These are phyloP conservation scores for Didymellaceae sp. DNA, from an alignment of 2,329 filamentous ascomycete genomes.

Conservation along the genomic window DNA sequence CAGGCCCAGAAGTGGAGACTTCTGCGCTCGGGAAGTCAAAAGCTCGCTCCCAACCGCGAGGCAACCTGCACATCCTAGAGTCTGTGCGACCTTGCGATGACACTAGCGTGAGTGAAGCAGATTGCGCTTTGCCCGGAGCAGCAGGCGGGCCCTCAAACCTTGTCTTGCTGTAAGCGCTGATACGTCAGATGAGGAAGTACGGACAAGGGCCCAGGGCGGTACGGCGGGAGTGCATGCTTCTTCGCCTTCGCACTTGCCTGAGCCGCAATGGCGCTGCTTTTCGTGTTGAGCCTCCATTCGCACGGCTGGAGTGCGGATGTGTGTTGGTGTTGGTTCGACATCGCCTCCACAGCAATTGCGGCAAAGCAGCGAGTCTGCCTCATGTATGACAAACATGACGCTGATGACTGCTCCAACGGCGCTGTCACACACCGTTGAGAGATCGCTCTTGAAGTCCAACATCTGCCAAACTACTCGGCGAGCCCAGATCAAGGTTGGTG, in stretches of 20 bases:
- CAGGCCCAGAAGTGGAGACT: slow-evolving; percentile 37
- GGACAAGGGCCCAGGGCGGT: slow-evolving; percentile 28
- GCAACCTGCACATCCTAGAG: slow-evolving; percentile 12
- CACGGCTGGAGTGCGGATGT: slow-evolving; percentile 18
- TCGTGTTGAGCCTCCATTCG: slow-evolving; percentile 44
- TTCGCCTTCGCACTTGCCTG: slow-evolving; percentile 26
- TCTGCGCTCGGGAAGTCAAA: slow-evolving; percentile 22
- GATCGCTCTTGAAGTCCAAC: slow-evolving; percentile 5
- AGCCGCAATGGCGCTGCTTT: slow-evolving; percentile 40
- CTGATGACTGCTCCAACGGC: neutral
- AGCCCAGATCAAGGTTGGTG: slow-evolving; percentile 21
- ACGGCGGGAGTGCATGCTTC: slow-evolving; percentile 25
- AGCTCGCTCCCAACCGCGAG: slow-evolving; percentile 25
- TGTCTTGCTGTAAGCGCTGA: slow-evolving; percentile 37
- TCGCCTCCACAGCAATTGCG: slow-evolving; percentile 28
- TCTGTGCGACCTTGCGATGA: slow-evolving; percentile 28
- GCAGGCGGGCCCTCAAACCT: slow-evolving; percentile 34
- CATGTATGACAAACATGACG: slow-evolving; percentile 11
- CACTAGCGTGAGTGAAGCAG: slow-evolving; percentile 37
- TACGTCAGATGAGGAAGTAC: slow-evolving; percentile 33
- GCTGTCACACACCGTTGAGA: neutral
- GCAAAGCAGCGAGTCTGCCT: slow-evolving; percentile 22
- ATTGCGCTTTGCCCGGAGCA: slow-evolving; percentile 32
- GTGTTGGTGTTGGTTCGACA: slow-evolving; percentile 25
- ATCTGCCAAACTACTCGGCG: slow-evolving; percentile 2